Conservation (phyloP, 1,284 basidiomycete genomes). For the Serendipita sp. region DNA sequence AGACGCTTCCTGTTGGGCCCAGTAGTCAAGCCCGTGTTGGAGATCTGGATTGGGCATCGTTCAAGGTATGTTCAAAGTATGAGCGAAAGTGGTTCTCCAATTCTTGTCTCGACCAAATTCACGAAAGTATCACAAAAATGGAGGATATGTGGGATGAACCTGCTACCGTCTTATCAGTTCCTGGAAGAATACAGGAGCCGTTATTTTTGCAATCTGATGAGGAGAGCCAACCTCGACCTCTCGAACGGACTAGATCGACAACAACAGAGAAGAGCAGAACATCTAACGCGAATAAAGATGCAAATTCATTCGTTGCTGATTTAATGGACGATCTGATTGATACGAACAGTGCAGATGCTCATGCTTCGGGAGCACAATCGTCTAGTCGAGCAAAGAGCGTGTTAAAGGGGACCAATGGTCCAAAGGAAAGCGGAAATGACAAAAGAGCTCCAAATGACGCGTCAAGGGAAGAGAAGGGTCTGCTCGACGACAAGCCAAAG, state of each 20-base stretch:
- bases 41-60: constrained; percentile 32
- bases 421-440: constrained; percentile 7
- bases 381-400: constrained; percentile 16
- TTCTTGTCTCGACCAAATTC: not conserved
- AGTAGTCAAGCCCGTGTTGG: constrained; percentile 59
- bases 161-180: constrained; percentile 8
- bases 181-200: not conserved
- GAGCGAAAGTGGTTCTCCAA: not conserved
- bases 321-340: constrained; percentile 26
- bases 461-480: constrained; percentile 13
- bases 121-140: constrained; percentile 5
- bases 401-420: constrained; percentile 19
- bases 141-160: constrained; percentile 17
- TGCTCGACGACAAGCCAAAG: constrained; percentile 25
- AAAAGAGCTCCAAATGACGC: not conserved
- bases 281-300: constrained; percentile 12
- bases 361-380: not conserved
- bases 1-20: constrained; percentile 57
- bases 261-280: constrained; percentile 20
- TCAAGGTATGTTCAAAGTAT: constrained; percentile 9
- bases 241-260: constrained; percentile 15
- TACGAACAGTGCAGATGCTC: not conserved
- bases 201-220: constrained; percentile 5
- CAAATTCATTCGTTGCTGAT: constrained; percentile 50
- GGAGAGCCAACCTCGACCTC: constrained; percentile 12